A percentile compares a stretch with the other conserved stretches of the same genome.
Conservation (phyloP, 495 filamentous ascomycete genomes). For the Aspergillus cavernicola region DNA sequence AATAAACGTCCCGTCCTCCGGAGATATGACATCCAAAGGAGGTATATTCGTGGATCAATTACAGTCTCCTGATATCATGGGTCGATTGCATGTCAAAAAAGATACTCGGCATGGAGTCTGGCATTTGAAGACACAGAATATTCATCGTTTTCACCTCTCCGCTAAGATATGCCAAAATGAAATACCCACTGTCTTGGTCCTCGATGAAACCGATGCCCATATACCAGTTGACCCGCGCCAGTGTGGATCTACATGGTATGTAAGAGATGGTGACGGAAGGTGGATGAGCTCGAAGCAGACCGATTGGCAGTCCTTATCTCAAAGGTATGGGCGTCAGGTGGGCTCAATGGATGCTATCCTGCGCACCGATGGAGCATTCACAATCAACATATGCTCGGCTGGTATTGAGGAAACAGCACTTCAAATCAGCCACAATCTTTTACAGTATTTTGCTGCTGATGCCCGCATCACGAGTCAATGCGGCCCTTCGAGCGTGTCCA, state of each 20-base stretch:
- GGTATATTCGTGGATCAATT: slow-evolving; percentile 26
- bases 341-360: slow-evolving; percentile 52
- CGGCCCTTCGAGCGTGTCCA: neutral
- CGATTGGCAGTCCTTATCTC: slow-evolving; percentile 23
- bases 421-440: slow-evolving; percentile 56
- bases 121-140: slow-evolving; percentile 36
- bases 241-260: slow-evolving; percentile 13
- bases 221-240: slow-evolving; percentile 7
- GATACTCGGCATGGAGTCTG: slow-evolving; percentile 16
- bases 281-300: slow-evolving; percentile 17
- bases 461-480: slow-evolving; percentile 34
- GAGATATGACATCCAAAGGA: slow-evolving; percentile 46
- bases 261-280: slow-evolving; percentile 11
- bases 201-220: slow-evolving; percentile 19
- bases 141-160: slow-evolving; percentile 37
- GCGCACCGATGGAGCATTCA: slow-evolving; percentile 39
- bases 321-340: slow-evolving; percentile 41
- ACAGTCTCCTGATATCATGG: slow-evolving; percentile 41
- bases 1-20: slow-evolving; percentile 46
- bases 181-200: slow-evolving; percentile 18
- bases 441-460: slow-evolving; percentile 58
- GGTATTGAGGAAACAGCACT: slow-evolving; percentile 35
- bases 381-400: slow-evolving; percentile 32
- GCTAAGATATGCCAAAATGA: neutral
- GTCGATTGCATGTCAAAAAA: slow-evolving; percentile 31